phyloP scores from a whole-genome alignment of 202 grass and related monocot genomes.

The Musa balbisiana region DNA sequence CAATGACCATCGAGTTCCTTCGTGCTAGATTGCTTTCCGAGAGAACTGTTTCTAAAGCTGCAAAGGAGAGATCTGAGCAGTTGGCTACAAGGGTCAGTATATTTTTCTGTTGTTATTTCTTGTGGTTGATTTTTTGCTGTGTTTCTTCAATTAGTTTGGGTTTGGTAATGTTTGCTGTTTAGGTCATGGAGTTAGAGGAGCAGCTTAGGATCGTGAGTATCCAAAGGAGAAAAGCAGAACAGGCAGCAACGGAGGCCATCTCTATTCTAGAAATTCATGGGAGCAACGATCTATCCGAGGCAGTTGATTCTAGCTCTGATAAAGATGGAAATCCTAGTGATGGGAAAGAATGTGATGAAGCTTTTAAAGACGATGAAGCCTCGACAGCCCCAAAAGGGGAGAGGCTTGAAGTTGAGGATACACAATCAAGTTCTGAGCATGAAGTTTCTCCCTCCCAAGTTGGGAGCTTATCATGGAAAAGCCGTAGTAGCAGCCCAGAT shows the following conservation, averaged over 20 bases:
- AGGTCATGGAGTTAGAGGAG: constrained; percentile 90
- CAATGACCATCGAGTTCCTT: constrained; percentile 94
- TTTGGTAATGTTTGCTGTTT: background rate
- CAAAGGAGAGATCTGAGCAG: constrained; percentile 73
- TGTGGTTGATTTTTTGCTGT: constrained; percentile 2
- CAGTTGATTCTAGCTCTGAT: constrained; percentile 41
- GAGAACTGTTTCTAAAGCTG: constrained; percentile 68
- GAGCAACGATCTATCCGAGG: constrained; percentile 41
- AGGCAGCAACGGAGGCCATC: constrained; percentile 52
- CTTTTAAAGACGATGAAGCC: constrained; percentile 8
- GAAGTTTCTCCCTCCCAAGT: constrained; percentile 25
- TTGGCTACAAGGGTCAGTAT: constrained; percentile 41
- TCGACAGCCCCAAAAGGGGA: constrained; percentile 6
- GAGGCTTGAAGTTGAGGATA: constrained; percentile 33
- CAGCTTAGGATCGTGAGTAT: constrained; percentile 58
- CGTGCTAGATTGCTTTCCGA: constrained; percentile 88
- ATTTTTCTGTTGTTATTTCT: background rate
- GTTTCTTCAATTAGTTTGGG: background rate
- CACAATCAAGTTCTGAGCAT: constrained; percentile 33
- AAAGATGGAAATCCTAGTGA: constrained; percentile 15
- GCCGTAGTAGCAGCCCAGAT: constrained; percentile 55
- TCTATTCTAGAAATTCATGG: constrained; percentile 55
- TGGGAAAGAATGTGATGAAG: background rate
- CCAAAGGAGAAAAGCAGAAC: constrained; percentile 71
- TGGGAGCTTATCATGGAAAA: constrained; percentile 79